Base-by-base conservation (phyloP, 108 stramenopile species). In the Cyclostephanos invisitatus region DNA sequence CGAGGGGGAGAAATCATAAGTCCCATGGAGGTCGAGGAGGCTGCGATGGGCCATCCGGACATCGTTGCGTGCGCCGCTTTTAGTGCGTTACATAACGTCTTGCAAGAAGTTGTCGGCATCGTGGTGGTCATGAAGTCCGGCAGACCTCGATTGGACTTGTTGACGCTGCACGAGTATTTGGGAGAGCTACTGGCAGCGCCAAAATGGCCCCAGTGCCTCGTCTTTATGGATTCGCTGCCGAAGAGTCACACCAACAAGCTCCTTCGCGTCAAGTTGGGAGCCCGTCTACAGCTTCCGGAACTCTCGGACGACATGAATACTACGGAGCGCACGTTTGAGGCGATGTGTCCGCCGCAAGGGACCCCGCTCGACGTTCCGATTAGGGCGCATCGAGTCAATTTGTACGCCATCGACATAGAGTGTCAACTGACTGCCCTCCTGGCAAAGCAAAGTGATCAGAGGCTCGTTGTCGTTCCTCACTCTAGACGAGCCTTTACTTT, bases 11-110 rank as follows among this genome's bases (percentile, higher is more conserved):
- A 94, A 66, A 88, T 84, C 21, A 87, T 94, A 21, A 76, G 73
- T 21, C 89, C 90, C 7, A 56, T 91, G 47, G 88, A 90, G 68
- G 84, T 94, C 55, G 93, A 94, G 73, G 90, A 94, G 44, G 87
- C 68, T 6, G 65, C 88, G 0, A 53, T 67, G 4, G 14, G 46
- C 5, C 88, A 89, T 70, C 86, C 87, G 0, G 54, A 60, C 42
- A 73, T 88, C 24, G 59, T 62, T 11, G 72, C 67, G 17, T 74
- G 73, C 37, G 70, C 64, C 49, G 87, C 87, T n/a, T 87, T 87
- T 49, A 59, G 85, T 3, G 86, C 84, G 11, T 76, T 82, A 3
- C 88, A 89, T 49, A 60, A 72, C 48, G 64, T 77, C 6, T 68
- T 89, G 48, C 87, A 89, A 60, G 91, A 92, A 76, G 76, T 77